Conservation (phyloP, 2,329 filamentous ascomycete genomes). For the Eutypella sp. region DNA sequence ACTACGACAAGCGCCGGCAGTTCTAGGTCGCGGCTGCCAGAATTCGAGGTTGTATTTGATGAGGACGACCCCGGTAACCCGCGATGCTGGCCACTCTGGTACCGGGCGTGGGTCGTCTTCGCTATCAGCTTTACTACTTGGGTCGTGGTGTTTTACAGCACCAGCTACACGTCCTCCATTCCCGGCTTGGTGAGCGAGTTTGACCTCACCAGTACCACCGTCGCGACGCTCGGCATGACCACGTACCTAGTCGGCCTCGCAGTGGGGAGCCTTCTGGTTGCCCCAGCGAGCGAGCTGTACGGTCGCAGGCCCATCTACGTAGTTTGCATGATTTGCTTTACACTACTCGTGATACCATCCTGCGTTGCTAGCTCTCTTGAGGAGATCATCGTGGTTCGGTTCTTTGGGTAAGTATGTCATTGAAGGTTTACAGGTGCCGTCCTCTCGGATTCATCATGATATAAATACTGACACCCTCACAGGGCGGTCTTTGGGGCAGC, state of each 20-base stretch:
- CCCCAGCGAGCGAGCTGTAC: slow-evolving; percentile 68
- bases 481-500: slow-evolving; percentile 67
- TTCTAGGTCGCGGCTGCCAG: slow-evolving; percentile 41
- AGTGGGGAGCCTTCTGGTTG: slow-evolving; percentile 64
- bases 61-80: slow-evolving; percentile 61
- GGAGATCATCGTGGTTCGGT: slow-evolving; percentile 66
- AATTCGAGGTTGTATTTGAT: slow-evolving; percentile 71
- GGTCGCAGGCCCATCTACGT: slow-evolving; percentile 67
- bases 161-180: slow-evolving; percentile 70
- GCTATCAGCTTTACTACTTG: slow-evolving; percentile 42
- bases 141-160: slow-evolving; percentile 66
- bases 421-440: slow-evolving; percentile 1
- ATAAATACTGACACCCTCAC: slow-evolving; percentile 19
- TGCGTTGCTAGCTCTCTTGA: slow-evolving; percentile 63
- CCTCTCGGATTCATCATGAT: slow-evolving; percentile 10
- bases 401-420: slow-evolving; percentile 54
- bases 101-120: slow-evolving; percentile 37
- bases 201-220: slow-evolving; percentile 46
- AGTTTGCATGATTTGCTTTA: slow-evolving; percentile 58
- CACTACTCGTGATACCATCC: slow-evolving; percentile 66
- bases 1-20: slow-evolving; percentile 39
- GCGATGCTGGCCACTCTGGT: slow-evolving; percentile 59
- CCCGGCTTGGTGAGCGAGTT: slow-evolving; percentile 67
- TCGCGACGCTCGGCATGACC: slow-evolving; percentile 72
- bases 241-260: slow-evolving; percentile 74